Evolutionary conservation across 208 protist species (phyloP).

Genomic region (Acanthamoeba divionensis): DNA sequence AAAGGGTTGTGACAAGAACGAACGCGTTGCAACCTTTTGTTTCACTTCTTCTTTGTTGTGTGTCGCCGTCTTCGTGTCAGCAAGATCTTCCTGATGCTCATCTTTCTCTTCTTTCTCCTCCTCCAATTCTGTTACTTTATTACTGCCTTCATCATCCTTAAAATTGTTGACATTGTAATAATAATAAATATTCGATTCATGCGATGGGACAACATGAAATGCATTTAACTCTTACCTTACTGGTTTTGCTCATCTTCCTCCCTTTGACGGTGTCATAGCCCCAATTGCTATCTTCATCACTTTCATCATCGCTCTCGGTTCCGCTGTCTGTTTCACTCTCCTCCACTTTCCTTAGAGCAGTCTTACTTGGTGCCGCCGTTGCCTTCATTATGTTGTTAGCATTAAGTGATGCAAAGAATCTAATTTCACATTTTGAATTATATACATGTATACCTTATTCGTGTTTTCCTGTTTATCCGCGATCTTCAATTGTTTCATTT

Average conservation of each 20-base stretch:
- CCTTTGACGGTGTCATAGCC: constrained; percentile 21
- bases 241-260: too few species aligned
- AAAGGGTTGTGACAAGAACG: too few species aligned
- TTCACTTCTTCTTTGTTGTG: too few species aligned
- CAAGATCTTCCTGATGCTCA: neutral
- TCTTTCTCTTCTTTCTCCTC: neutral
- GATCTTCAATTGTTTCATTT: neutral
- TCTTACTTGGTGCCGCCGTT: neutral
- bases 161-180: neutral
- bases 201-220: too few species aligned
- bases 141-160: neutral
- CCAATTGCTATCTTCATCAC: neutral
- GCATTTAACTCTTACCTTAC: neutral
- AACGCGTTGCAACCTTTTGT: too few species aligned
- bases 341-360: neutral
- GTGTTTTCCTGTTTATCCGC: neutral
- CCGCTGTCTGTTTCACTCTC: neutral
- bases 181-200: too few species aligned
- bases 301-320: neutral
- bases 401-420: neutral
- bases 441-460: neutral
- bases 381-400: neutral
- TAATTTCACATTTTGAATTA: neutral
- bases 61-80: too few species aligned
- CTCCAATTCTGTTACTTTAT: neutral